Evolutionary conservation across 73 alveolate genomes (phyloP), one percentile per base, ranked within the genome.

Genomic region (Diophrys appendiculata): DNA sequence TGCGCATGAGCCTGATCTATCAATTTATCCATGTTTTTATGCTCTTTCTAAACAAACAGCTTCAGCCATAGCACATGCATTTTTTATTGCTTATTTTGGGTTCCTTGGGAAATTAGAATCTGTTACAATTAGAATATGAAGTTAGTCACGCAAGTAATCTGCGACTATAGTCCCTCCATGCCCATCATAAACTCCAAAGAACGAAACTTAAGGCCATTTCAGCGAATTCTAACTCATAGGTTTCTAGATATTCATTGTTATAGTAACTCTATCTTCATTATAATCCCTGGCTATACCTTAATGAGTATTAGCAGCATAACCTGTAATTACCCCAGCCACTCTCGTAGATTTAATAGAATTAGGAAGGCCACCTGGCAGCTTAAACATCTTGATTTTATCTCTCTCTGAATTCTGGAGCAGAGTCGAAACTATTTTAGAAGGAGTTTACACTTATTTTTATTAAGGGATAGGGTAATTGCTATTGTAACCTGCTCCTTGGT

Each of bases 181-280:
- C 0, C 99, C 99, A 80, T 94, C 99, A 72, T 94, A 94, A 53
- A 94, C 87, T n/a, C 99, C 98, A 84, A 94, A 94, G 84, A 94
- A 94, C 0, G 98, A 92, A 60, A 97, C 92, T 86, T 91, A 90
- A 31, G 98, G 98, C 98, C 98, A 94, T 14, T 69, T 56, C 54
- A 86, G 93, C 60, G 60, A 35, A 35, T 69, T 65, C 35, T 88
- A 56, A 84, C 84, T 73, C 64, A 72, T 65, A 27, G 95, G 96
- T 60, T 92, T 89, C 33, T 69, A 78, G 65, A 92, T 92, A 80
- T 90, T 92, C 43, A 92, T 75, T 22, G 86, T 90, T 29, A 90
- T 92, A 5, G 93, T 77, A 24, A 90, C 97, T 75, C 97, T 78
- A 32, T 92, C 97, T 80, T 92, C 97, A 68, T 92, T 92, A 72